Percentiles rank a stretch among this genome's conserved stretches.
phyloP scores from a whole-genome alignment of 2,329 filamentous ascomycete species.

The Colletotrichum aenigma region DNA sequence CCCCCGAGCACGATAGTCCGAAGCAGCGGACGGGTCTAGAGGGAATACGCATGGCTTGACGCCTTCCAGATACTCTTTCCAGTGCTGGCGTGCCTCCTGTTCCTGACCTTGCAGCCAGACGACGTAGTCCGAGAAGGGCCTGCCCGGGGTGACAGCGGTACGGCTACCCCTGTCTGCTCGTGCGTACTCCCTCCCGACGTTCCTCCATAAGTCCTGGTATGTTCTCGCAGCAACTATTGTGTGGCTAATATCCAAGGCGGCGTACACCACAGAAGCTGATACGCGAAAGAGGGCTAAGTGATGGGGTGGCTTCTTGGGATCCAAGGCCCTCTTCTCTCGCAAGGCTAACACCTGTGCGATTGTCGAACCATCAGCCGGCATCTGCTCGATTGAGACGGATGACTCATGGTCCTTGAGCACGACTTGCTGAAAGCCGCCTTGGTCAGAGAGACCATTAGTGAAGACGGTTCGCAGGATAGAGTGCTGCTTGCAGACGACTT shows the following conservation, averaged over 20 bases:
- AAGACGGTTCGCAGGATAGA: not conserved
- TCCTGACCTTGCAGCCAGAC: not conserved
- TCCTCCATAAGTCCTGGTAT: not conserved
- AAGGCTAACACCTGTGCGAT: not conserved
- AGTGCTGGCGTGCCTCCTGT: not conserved
- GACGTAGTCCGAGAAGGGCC: not conserved
- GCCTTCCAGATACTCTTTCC: not conserved
- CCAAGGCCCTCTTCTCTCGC: not conserved
- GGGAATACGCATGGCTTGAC: not conserved
- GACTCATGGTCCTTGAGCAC: not conserved
- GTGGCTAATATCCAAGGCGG: fast-evolving
- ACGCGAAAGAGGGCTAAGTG: not conserved
- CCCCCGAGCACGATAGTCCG: not conserved
- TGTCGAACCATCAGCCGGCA: not conserved
- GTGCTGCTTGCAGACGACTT: not conserved
- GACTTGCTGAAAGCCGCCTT: not conserved
- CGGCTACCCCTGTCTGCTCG: not conserved
- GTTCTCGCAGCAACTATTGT: not conserved
- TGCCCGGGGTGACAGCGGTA: not conserved
- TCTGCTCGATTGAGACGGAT: not conserved
- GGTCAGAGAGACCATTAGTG: not conserved
- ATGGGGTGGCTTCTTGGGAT: not conserved
- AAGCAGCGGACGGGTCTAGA: not conserved
- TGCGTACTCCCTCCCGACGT: not conserved
- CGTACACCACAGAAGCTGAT: not conserved